Evolutionary conservation across 2,329 filamentous ascomycete genomes (phyloP), one percentile per base, ranked within the genome.

Genomic region (Eutypa lata): DNA sequence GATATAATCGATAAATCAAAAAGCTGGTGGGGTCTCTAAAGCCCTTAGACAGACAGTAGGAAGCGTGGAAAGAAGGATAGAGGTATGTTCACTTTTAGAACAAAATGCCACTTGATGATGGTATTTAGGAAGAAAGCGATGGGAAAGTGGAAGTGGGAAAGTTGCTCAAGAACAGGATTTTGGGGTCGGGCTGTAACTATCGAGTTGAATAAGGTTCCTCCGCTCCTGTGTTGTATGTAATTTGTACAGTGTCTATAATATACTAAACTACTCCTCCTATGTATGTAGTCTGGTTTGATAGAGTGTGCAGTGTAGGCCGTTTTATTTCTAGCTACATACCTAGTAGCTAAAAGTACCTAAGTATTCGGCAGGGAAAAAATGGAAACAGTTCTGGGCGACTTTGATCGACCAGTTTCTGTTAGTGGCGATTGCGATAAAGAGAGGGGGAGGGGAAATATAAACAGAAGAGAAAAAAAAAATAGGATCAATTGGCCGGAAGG

Each of bases 381-480:
- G 38, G 38, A 42, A 19, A 42, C 38, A 10, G 38, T 42, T 22
- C 10, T 21, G 19, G 10, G 5, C 38, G 38, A 22, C 38, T 38
- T 48, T 28, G 46, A 48, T 33, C 28, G 21, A 22, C 28, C 35
- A 13, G 10, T 7, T 47, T 18, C 18, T 18, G 13, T 13, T 42
- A 49, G 58, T 54, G 58, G 59, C 58, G 55, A 61, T 60, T 55
- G 56, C 53, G 55, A 60, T 55, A 42, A 16, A 21, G 18, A 24
- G 14, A 11, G 16, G 10, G 38, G 24, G 26, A 7, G n/a, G 11
- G 19, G 18, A 22, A 21, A 44, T 44, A 18, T 19, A 5, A 31
- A n/a, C n/a, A n/a, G n/a, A 13, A 42, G 16, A 21, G 38, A 42
- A 42, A 42, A 11, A 19, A 19, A 7, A 42, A 18, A 13, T 13